Evolutionary conservation across 106 monocot species (phyloP), one percentile per base, ranked within the genome.

Genomic region (Dendrobium catenatum): DNA sequence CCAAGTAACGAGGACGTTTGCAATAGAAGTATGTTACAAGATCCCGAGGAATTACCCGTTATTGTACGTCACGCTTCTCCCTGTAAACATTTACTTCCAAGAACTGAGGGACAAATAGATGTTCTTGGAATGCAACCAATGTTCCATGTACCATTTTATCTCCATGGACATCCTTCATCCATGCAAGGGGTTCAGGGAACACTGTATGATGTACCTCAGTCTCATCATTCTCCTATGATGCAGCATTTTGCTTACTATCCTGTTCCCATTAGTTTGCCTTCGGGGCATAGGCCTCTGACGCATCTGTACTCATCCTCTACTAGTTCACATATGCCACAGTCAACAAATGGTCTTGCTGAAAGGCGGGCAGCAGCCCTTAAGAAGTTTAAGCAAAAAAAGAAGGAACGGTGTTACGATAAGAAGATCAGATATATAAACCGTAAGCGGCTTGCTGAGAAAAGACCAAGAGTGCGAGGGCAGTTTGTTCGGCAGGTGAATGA

Each of bases 351-450:
- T 77, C 68, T 77, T 27, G 83, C 76, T 24, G 90, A 85, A 78
- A 90, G 88, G 83, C 81, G 93, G 49, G 86, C 86, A 49, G 90
- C 90, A 42, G 93, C 90, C 8, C 85, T 93, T 19, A 78, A 85
- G 40, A 93, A 93, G 59, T 93, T 93, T 75, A 90, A 86, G 84
- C 84, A 73, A 73, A 93, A 93, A 81, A 86, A 85, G 22, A 92
- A 93, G 29, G 93, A 88, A 40, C 67, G 88, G 33, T 93, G 90
- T 72, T 93, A 90, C 68, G 90, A 88, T 66, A 93, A 93, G 81
- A 93, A 90, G 80, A 87, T 93, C 46, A 85, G 93, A 78, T 93
- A 93, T 75, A 77, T 90, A 26, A 93, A 90, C 61, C 78, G 90
- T 9, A 86, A 90, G 80, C 81, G 42, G n/a, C 84, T 93, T 73